A percentile compares a stretch with the other conserved stretches of the same genome.
Evolutionary conservation across 1,284 basidiomycete genomes (phyloP).

Genomic region (Heterobasidion occidentale): DNA sequence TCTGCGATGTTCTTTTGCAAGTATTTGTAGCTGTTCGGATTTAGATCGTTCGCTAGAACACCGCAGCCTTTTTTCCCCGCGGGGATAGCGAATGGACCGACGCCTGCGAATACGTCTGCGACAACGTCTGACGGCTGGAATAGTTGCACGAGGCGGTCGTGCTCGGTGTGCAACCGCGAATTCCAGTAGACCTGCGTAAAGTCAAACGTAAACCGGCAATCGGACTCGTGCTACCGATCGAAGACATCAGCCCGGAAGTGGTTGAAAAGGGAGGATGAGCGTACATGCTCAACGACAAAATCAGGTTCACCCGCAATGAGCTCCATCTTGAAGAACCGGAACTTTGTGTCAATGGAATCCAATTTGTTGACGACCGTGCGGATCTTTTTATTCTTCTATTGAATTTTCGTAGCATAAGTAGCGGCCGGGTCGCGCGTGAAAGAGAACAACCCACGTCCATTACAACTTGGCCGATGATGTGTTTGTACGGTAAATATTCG

Average conservation of each 20-base stretch:
- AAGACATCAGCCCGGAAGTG: not conserved
- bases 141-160: constrained; percentile 70
- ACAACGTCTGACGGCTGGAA: constrained; percentile 73
- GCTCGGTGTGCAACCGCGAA: constrained; percentile 88
- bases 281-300: constrained; percentile 79
- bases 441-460: constrained; percentile 59
- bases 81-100: constrained; percentile 94
- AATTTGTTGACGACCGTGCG: constrained; percentile 96
- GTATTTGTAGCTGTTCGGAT: constrained; percentile 82
- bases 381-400: constrained; percentile 76
- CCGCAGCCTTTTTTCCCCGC: constrained; percentile 86
- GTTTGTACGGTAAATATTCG: constrained; percentile 88
- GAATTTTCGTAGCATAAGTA: too few relatives aligned
- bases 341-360: constrained; percentile 80
- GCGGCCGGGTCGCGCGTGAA: not conserved
- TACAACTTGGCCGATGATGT: constrained; percentile 87
- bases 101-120: constrained; percentile 94
- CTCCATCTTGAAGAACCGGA: constrained; percentile 97
- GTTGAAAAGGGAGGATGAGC: constrained; percentile 16
- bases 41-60: constrained; percentile 92
- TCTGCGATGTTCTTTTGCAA: constrained; percentile 64
- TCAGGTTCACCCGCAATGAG: constrained; percentile 86
- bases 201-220: constrained; percentile 89
- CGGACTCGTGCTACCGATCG: constrained; percentile 62
- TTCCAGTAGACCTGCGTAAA: constrained; percentile 98